Evolutionary conservation across 2,329 filamentous ascomycete species (phyloP), one percentile per base, ranked within the genome.

Genomic region (Neoarthrinium moseri): DNA sequence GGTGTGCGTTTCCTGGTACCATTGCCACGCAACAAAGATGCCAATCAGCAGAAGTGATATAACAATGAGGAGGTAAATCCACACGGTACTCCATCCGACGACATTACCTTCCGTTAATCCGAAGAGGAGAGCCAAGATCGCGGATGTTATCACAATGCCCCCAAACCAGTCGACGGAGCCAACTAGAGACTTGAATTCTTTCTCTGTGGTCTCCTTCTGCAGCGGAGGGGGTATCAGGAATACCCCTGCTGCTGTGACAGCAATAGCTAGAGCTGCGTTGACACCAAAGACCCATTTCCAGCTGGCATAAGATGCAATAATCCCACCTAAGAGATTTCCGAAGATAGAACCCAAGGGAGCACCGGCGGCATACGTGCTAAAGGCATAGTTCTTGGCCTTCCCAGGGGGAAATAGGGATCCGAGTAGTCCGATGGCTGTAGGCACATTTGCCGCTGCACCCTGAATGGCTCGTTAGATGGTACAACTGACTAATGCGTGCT

Each of bases 271-370:
- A 38, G 84, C 79, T 17, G 81, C 81, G 15, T 82, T 73, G 17
- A 79, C 75, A 53, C 82, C 85, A 60, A 87, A 86, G 1, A 86
- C 79, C 74, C 83, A 86, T 62, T 77, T 80, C 84, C 84, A 87
- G 40, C 65, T 76, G 11, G 75, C 68, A 51, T 80, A 87, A 45
- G 85, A 67, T 2, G 78, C 77, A 15, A 89, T 77, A 32, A 87
- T 65, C 15, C 84, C 84, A 7, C 80, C 74, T 13, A 86, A 61
- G 5, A 87, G 62, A 56, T 86, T 88, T 3, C 85, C 85, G 43
- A 83, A 78, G 7, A 86, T 72, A 38, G 74, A 77, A 0, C 85
- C 84, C 0, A 86, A 64, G 0, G 85, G 84, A 0, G 83, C 80
- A 2, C 83, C 84, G 2, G 82, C 82, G 15, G 78, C 75, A 47